Evolutionary conservation across 2,329 filamentous ascomycete genomes (phyloP).

Genomic region (Mariannaea elegans): DNA sequence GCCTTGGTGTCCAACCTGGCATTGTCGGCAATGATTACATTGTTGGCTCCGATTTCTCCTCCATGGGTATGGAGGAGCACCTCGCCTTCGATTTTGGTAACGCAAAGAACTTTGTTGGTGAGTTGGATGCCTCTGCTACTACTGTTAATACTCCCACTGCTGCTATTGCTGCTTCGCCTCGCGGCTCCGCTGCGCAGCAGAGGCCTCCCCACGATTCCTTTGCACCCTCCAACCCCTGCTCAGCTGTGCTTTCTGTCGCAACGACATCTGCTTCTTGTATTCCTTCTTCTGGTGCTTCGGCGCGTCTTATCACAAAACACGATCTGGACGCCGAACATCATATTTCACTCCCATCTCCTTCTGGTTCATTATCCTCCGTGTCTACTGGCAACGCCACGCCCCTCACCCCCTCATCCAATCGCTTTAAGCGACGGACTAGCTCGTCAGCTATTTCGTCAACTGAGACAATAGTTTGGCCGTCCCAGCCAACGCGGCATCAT

Average conservation of each 20-base stretch:
- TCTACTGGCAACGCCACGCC: constrained; percentile 40
- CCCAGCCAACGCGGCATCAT: constrained; percentile 27
- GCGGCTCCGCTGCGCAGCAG: constrained; percentile 16
- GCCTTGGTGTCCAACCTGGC: constrained; percentile 67
- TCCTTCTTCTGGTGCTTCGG: constrained; percentile 25
- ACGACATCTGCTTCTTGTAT: constrained; percentile 22
- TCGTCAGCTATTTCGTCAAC: constrained; percentile 31
- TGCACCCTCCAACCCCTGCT: constrained; percentile 10
- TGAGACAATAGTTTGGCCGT: constrained; percentile 37
- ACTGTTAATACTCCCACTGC: constrained; percentile 4
- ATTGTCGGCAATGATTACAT: constrained; percentile 69
- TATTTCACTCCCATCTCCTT: constrained; percentile 30
- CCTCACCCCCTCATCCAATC: constrained; percentile 16
- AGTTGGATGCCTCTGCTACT: constrained; percentile 49
- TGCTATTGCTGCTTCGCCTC: constrained; percentile 18
- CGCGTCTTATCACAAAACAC: constrained; percentile 27
- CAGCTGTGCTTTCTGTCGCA: neutral
- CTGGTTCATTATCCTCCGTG: constrained; percentile 45
- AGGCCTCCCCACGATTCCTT: constrained; percentile 24
- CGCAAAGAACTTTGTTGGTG: constrained; percentile 65
- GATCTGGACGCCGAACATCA: constrained; percentile 27
- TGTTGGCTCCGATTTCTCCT: constrained; percentile 63
- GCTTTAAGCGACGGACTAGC: constrained; percentile 29
- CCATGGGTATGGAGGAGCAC: constrained; percentile 63
- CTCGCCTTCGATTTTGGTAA: constrained; percentile 56